Evolutionary conservation across 306 rosid species (phyloP), one percentile per base, ranked within the genome.

Genomic region (Ormosia semicastrata): DNA sequence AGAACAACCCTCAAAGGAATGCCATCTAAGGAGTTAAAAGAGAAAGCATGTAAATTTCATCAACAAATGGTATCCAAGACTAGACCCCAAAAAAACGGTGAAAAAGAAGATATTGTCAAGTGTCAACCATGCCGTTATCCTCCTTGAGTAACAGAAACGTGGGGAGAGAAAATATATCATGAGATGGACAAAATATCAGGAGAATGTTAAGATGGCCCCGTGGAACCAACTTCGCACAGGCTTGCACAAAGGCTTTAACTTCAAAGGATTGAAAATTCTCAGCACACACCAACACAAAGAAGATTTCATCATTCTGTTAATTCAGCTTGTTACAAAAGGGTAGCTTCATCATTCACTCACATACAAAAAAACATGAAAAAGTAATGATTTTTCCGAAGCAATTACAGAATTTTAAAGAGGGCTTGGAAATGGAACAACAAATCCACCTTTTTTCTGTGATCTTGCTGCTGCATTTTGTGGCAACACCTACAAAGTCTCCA

Each of bases 401-500:
- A 71, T 8, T 34, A 39, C 15, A 50, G 24, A 36, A 54, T 49
- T 36, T 66, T 18, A 69, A 75, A 75, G 46, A 13, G 8, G 4
- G 37, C 5, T 54, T 12, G 40, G 12, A 74, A 63, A 81, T 74
- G 46, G 10, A 60, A 14, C 43, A 58, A 69, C 17, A 41, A 80
- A 54, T 43, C 69, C 82, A 93, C 99, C 99, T 93, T 93, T 78
- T 89, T 91, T 4, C 86, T 87, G 24, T 90, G 94, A 86, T 89
- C 91, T 63, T 85, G 92, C 89, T 86, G 92, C 90, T 88, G 93
- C 97, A 95, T 95, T 90, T 63, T 88, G 65, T 63, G 70, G n/a
- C 76, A 73, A 86, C 73, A 65, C 83, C 83, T 63, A 71, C 74
- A 62, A 71, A 52, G 83, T 71, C 68, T 78, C 78, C 68, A 36